Conservation (phyloP, 352 stramenopile species). For the Globisporangium nunn region DNA sequence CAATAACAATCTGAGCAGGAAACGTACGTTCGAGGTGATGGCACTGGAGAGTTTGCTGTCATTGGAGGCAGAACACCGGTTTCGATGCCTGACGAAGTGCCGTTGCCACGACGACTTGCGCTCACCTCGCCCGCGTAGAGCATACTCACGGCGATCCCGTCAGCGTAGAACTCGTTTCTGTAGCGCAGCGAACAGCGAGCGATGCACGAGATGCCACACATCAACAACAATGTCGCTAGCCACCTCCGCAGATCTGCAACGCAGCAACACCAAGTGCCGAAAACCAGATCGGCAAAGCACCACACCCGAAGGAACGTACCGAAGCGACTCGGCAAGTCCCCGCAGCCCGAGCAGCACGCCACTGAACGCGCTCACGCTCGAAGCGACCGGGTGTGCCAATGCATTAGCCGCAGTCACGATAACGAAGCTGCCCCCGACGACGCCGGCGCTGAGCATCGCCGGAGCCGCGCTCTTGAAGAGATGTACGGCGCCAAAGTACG, state of each 20-base stretch:
- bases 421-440: constrained; percentile 28
- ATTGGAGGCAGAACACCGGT: too few species aligned
- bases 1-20: too few species aligned
- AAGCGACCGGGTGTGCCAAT: constrained; percentile 73
- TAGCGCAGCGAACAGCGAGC: neutral
- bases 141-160: constrained; percentile 11
- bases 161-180: constrained; percentile 7
- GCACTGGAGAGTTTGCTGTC: too few species aligned
- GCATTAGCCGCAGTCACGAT: constrained; percentile 23
- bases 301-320: too few species aligned
- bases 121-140: constrained; percentile 7
- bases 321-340: constrained; percentile 87
- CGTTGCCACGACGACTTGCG: neutral
- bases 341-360: constrained; percentile 88
- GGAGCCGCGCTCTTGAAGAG: constrained; percentile 45
- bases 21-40: too few species aligned
- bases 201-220: neutral
- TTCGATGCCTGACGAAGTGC: too few species aligned
- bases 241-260: too few species aligned
- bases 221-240: too few species aligned
- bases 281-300: too few species aligned
- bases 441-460: constrained; percentile 46
- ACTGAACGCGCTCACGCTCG: constrained; percentile 64
- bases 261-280: too few species aligned
- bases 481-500: constrained; percentile 57